phyloP scores from a whole-genome alignment of 371 early-diverging fungal species.

The Mucor lusitanicus region DNA sequence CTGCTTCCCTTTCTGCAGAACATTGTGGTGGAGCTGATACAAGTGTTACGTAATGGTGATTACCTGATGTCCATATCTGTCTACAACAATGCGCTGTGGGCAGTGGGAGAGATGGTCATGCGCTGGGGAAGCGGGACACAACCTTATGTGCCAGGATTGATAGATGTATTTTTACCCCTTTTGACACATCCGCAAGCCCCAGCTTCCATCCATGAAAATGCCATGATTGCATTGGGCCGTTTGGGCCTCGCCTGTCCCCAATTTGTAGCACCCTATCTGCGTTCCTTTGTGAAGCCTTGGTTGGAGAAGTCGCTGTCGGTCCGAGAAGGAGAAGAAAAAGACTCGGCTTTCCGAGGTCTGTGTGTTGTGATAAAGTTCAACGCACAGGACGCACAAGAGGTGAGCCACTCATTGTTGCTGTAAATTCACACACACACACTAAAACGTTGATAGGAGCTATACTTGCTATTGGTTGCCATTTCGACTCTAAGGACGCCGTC shows the following conservation, averaged over 20 bases:
- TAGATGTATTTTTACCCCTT: constrained; percentile 48
- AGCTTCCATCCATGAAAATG: constrained; percentile 78
- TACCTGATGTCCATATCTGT: constrained; percentile 51
- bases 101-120: constrained; percentile 91
- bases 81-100: constrained; percentile 95
- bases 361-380: constrained; percentile 79
- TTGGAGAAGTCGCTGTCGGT: constrained; percentile 62
- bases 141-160: not conserved
- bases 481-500: constrained; percentile 10
- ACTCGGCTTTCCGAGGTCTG: constrained; percentile 84
- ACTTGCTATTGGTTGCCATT: constrained; percentile 8
- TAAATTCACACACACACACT: not conserved
- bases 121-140: constrained; percentile 52
- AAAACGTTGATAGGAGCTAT: constrained; percentile 7
- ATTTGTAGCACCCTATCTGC: constrained; percentile 68
- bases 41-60: constrained; percentile 59
- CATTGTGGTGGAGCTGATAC: constrained; percentile 49
- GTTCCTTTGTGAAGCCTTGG: constrained; percentile 69
- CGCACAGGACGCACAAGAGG: constrained; percentile 68
- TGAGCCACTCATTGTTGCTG: constrained; percentile 1
- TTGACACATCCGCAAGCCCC: constrained; percentile 59
- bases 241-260: constrained; percentile 76
- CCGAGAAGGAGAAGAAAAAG: constrained; percentile 87
- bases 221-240: constrained; percentile 86
- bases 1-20: constrained; percentile 14